Evolutionary conservation across 176 grass and related monocot genomes (phyloP), one percentile per base, ranked within the genome.

Genomic region (Thinopyrum elongatum): DNA sequence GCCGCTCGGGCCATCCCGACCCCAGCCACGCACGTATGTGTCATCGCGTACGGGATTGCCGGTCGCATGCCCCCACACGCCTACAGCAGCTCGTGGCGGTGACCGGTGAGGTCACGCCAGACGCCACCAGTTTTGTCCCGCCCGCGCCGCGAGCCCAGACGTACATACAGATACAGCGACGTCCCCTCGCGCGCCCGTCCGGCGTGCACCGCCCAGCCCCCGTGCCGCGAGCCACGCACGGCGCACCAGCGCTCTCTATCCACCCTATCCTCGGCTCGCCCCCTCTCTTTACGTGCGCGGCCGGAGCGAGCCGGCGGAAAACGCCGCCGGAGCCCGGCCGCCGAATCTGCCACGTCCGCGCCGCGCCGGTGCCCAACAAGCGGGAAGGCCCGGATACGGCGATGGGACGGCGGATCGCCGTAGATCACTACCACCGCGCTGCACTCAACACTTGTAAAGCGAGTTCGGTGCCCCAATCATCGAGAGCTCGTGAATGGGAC

Each of bases 81-180:
- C 65, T 12, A n/a, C 67, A 70, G 34, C 21, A 71, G 4, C 16
- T 66, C 63, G 27, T 30, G 42, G 3, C 42, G 3, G 2, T 42
- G 30, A 73, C 61, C 27, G 3, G 3, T 76, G 88, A 85, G 77
- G 83, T 81, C 88, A 81, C 60, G 41, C 87, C 2, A 21, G 69
- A 81, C 69, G 87, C 46, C 82, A 81, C 69, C 68, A 69, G 6
- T 47, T 68, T 81, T 55, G 81, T 88, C 65, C 21, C 46, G 46
- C 28, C 51, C 4, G 4, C 60, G 7, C 7, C 69, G 46, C 46
- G 69, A 65, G 63, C 35, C 13, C 39, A 4, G 10, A 0, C 14
- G 13, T 8, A 1, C 44, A 15, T 5, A 5, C 44, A 51, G 1
- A 16, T 53, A 53, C 58, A 44, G 21, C 77, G 46, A 89, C 77